Evolutionary conservation across 345 rosid species (phyloP), one percentile per base, ranked within the genome.

Genomic region (Hibiscus trionum): DNA sequence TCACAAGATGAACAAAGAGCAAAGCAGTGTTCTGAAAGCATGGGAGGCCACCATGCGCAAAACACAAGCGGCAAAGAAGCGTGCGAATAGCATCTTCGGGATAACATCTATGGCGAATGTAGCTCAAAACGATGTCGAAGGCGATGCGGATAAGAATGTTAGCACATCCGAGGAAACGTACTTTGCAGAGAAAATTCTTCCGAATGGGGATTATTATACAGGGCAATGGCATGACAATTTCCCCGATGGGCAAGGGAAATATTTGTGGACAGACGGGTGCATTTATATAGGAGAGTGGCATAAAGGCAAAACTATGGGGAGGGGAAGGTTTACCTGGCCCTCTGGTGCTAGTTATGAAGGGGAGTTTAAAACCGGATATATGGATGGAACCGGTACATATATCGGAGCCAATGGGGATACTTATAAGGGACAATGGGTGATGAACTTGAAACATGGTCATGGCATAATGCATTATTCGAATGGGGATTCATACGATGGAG

Each of bases 11-110:
- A 88, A 84, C 84, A 88, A 85, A 79, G 96, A 90, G 56, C 86
- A 83, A 17, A 82, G 91, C 66, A 83, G 88, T 37, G 88, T 88
- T 62, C 80, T 86, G 7, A 86, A 82, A 82, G 98, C 98, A 64
- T 94, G 97, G 97, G 97, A 94, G 83, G 96, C 89, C 56, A 94
- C 96, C 12, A 19, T 90, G 52, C 89, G 96, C 50, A 91, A 88
- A 82, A 90, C 98, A 7, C 96, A 91, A 50, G 94, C 94, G 0
- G 98, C 97, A 0, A 91, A 86, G 80, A 91, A 88, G 76, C 88
- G 93, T 0, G 98, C 97, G 49, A 90, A 94, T 73, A 91, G 84
- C 88, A 87, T 94, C 55, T 94, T 94, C 16, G 96, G 96, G 6
- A 82, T 90, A 14, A 79, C 73, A 39, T 84, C 93, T 0, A 81